Evolutionary conservation across 2,329 filamentous ascomycete genomes (phyloP).

Genomic region (Diaporthe batatas): DNA sequence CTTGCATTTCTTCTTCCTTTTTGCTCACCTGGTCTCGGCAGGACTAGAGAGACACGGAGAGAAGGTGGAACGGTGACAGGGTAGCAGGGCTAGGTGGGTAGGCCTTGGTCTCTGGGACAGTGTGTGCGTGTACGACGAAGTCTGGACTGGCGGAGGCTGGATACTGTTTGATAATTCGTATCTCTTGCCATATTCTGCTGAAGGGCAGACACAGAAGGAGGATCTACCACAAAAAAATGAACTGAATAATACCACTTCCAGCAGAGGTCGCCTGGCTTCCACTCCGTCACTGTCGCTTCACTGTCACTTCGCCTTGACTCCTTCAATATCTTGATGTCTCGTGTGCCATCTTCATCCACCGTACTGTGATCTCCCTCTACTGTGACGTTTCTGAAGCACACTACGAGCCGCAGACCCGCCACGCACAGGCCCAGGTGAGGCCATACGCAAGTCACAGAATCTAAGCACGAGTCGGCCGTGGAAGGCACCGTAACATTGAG

Average conservation of each 20-base stretch:
- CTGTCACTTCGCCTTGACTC: too few relatives aligned
- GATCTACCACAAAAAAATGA: neutral
- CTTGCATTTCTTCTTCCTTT: slow-evolving; percentile 13
- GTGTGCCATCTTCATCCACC: too few relatives aligned
- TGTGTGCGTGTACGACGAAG: slow-evolving; percentile 13
- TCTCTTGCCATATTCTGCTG: neutral
- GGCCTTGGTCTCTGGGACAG: slow-evolving; percentile 17
- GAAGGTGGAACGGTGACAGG: neutral
- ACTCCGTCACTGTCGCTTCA: neutral
- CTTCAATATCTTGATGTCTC: neutral
- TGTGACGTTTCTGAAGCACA: slow-evolving; percentile 13
- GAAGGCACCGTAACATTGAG: slow-evolving; percentile 11
- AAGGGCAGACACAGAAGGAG: slow-evolving; percentile 7
- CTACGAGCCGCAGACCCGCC: too few relatives aligned
- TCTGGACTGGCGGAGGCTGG: slow-evolving; percentile 26
- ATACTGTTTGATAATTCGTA: slow-evolving; percentile 25
- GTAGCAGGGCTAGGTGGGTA: neutral
- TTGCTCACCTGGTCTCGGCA: neutral
- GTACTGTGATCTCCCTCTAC: slow-evolving; percentile 1
- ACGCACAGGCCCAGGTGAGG: slow-evolving; percentile 3
- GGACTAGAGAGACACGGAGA: neutral
- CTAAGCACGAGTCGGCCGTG: slow-evolving; percentile 1
- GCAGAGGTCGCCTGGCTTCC: neutral
- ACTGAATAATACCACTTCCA: slow-evolving; percentile 26
- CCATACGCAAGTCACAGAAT: neutral